A percentile compares a stretch with the other conserved stretches of the same genome.
Conservation (phyloP, 2,329 filamentous ascomycete species). For the Botrytis tulipae region DNA sequence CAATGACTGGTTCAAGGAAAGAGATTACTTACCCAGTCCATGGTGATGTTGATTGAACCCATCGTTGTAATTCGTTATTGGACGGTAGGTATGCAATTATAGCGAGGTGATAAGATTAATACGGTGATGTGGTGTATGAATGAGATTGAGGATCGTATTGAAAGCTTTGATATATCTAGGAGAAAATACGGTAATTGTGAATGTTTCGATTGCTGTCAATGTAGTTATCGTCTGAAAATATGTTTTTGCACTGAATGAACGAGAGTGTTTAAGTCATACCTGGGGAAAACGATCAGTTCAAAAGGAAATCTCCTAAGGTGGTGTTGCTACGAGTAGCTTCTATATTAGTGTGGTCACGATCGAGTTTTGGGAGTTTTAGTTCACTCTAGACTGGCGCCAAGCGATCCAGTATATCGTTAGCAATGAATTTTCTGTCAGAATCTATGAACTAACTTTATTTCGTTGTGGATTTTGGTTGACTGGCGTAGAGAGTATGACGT, state of each 20-base stretch:
- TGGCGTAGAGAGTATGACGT: background rate
- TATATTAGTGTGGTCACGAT: background rate
- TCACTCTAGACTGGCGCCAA: background rate
- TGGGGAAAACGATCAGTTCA: background rate
- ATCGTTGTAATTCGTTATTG: background rate
- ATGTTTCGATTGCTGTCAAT: background rate
- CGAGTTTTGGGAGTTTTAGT: background rate
- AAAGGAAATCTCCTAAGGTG: background rate
- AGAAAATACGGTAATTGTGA: background rate
- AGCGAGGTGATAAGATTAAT: background rate
- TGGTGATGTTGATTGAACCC: background rate
- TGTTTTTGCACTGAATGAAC: background rate
- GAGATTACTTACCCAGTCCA: background rate
- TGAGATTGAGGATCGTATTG: background rate
- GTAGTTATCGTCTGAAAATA: background rate
- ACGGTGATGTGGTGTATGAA: background rate
- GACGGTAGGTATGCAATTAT: background rate
- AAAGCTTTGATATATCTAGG: background rate
- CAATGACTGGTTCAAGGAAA: background rate
- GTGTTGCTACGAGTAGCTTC: background rate
- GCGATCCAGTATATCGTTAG: background rate
- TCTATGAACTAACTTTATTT: background rate
- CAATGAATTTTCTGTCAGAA: background rate
- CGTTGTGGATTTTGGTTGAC: background rate
- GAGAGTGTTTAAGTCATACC: background rate